These are phyloP conservation scores for Guillardia theta DNA, from an alignment of 78 protist genomes.

Conservation along the genomic window DNA sequence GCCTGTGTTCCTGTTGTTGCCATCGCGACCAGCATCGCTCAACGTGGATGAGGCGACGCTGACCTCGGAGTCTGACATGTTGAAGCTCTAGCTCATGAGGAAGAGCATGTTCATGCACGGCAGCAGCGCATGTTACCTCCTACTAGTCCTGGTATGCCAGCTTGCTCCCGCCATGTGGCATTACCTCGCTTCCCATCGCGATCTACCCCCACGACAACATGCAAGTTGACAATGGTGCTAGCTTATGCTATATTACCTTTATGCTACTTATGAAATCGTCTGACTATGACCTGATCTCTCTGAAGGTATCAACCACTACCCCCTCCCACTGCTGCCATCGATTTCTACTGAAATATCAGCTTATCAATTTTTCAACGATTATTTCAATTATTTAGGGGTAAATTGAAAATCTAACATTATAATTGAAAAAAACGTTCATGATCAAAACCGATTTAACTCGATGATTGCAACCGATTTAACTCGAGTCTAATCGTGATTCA, in stretches of 20 bases:
- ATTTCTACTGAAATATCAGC: too few relatives aligned
- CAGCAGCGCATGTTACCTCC: not conserved
- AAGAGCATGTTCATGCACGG: not conserved
- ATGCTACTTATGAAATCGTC: too few relatives aligned
- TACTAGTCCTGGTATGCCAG: not conserved
- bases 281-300: too few relatives aligned
- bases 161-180: not conserved
- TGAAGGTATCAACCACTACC: too few relatives aligned
- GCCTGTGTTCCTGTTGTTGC: not conserved
- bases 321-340: too few relatives aligned
- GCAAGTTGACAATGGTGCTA: not conserved
- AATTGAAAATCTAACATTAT: too few relatives aligned
- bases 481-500: too few relatives aligned
- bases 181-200: not conserved
- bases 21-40: not conserved
- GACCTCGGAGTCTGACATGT: not conserved
- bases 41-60: not conserved
- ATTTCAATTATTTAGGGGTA: too few relatives aligned
- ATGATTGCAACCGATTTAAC: too few relatives aligned
- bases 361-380: too few relatives aligned
- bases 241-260: not conserved
- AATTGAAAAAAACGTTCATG: too few relatives aligned
- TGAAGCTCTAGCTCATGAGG: not conserved
- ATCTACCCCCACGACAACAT: not conserved
- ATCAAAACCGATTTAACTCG: too few relatives aligned